phyloP scores from a whole-genome alignment of 2,329 filamentous ascomycete genomes.

The Xylaria sp. region DNA sequence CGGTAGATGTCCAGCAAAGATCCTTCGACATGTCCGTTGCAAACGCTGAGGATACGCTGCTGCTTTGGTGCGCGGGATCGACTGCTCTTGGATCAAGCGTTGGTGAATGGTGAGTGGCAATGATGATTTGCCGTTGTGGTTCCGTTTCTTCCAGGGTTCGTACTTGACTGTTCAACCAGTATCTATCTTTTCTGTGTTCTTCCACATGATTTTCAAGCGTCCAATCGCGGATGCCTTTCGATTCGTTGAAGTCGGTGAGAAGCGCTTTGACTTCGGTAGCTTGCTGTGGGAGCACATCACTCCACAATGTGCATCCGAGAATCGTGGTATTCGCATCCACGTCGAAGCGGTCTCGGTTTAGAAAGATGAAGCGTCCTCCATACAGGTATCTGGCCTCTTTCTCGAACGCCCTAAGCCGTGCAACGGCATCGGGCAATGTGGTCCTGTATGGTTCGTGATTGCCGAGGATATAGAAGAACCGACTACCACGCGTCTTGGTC shows the following conservation, averaged over 20 bases:
- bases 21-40: conserved; percentile 24
- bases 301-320: conserved; percentile 27
- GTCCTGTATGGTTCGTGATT: conserved; percentile 26
- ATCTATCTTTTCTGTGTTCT: conserved; percentile 20
- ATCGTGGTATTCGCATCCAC: conserved; percentile 22
- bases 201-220: conserved; percentile 17
- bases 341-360: conserved; percentile 26
- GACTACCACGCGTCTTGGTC: conserved; percentile 14
- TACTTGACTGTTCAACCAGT: conserved; percentile 24
- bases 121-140: conserved; percentile 24
- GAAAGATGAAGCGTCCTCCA: conserved; percentile 24
- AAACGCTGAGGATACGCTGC: conserved; percentile 23
- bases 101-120: conserved; percentile 24
- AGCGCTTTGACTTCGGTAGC: conserved; percentile 15
- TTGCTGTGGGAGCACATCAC: conserved; percentile 10
- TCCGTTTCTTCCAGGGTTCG: conserved; percentile 18
- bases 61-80: conserved; percentile 1
- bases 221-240: conserved; percentile 21
- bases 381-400: conserved; percentile 15
- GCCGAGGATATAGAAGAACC: conserved; percentile 28
- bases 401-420: conserved; percentile 25
- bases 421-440: conserved; percentile 20
- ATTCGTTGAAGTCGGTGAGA: conserved; percentile 21
- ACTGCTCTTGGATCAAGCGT: conserved; percentile 20
- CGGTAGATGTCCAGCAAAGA: conserved; percentile 20